Evolutionary conservation across 2,329 filamentous ascomycete genomes (phyloP), one percentile per base, ranked within the genome.

Genomic region (Fusarium annulatum): DNA sequence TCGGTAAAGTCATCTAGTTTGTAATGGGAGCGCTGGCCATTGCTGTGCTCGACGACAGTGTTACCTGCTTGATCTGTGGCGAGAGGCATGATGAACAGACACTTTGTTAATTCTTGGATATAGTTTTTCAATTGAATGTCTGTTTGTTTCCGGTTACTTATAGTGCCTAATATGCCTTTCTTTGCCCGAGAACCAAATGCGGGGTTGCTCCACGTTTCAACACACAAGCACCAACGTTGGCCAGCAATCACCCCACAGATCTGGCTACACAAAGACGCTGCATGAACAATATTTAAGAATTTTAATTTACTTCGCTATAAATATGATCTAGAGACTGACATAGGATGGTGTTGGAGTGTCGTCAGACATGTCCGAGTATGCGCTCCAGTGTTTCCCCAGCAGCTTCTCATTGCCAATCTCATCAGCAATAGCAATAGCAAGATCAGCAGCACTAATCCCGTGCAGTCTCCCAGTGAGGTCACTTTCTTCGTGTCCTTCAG

Each of bases 371-470:
- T 52, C 45, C 18, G 30, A 38, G 16, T 38, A 42, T 16, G 39
- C 61, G 23, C 28, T 64, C 61, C 53, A 59, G 26, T 65, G 62
- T 30, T 52, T 33, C 10, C 38, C 45, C n/a, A 33, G 21, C 26
- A 61, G 21, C 34, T 38, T 33, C 41, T 39, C 23, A 5, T 41
- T 53, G 58, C 67, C 67, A n/a, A 43, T 63, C 26, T 69, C 67
- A 58, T 69, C 67, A n/a, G 67, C 62, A 28, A 69, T 66, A 3
- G 67, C 67, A 6, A 69, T 62, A 9, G 67, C 67, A 23, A 69
- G 57, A 46, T 69, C 67, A 9, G 62, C 67, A 9, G 63, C 67
- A 12, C 62, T 58, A 23, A 69, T 53, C 5, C 67, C 67, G 5
- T 38, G 42, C 15, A 69, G 19, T 16, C 67, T 26, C 11, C 52